These are phyloP conservation scores for Guadua angustifolia DNA, from an alignment of 176 grass and related monocot genomes.

Conservation along the genomic window DNA sequence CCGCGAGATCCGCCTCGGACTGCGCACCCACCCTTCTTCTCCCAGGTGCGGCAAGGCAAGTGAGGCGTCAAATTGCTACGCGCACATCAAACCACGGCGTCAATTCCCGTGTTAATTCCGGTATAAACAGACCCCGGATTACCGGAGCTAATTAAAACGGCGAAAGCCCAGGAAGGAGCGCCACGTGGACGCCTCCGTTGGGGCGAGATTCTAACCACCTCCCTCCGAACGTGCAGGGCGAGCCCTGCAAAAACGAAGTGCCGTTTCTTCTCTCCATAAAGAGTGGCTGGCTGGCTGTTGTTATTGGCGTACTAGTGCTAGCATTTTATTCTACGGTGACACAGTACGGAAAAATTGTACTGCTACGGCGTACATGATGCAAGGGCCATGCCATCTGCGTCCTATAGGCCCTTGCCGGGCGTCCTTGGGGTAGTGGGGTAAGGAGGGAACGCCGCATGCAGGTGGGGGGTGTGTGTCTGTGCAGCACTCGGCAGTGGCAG, in stretches of 20 bases:
- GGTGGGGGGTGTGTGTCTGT: slow-evolving; percentile 9
- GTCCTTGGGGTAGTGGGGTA: neutral
- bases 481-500: neutral
- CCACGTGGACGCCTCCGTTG: slow-evolving; percentile 36
- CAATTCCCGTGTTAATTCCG: slow-evolving; percentile 5
- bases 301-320: neutral
- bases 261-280: slow-evolving; percentile 15
- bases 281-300: neutral
- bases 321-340: neutral
- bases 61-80: neutral
- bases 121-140: neutral
- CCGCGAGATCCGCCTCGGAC: slow-evolving; percentile 50
- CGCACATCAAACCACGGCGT: neutral
- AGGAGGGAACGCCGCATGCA: neutral
- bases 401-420: neutral
- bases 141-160: neutral
- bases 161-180: neutral
- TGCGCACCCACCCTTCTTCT: slow-evolving; percentile 11
- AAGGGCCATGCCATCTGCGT: slow-evolving; percentile 12
- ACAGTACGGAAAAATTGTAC: neutral
- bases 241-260: slow-evolving; percentile 27
- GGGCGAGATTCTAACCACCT: slow-evolving; percentile 27
- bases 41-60: slow-evolving; percentile 29
- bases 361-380: neutral
- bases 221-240: slow-evolving; percentile 31